phyloP scores from a whole-genome alignment of 441 rosid genomes.

The Adansonia grandidieri region DNA sequence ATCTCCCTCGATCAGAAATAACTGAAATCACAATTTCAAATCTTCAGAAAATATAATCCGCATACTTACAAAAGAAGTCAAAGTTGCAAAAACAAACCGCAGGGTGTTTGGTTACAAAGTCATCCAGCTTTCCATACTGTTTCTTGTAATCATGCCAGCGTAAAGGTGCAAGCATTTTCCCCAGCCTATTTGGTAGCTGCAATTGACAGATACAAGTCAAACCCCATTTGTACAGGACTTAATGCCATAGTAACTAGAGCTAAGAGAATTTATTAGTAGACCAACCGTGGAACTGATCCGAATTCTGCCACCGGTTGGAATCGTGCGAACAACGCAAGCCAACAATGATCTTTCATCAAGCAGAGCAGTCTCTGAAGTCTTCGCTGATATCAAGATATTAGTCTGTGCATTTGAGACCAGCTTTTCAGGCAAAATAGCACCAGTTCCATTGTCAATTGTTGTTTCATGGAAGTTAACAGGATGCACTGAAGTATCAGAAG shows the following conservation, averaged over 20 bases:
- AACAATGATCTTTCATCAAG: slow-evolving; percentile 86
- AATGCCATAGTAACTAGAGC: not conserved
- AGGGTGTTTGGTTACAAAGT: slow-evolving; percentile 79
- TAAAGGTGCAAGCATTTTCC: slow-evolving; percentile 94
- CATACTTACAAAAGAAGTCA: not conserved
- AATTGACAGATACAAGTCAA: slow-evolving; percentile 27
- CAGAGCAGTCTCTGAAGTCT: slow-evolving; percentile 54
- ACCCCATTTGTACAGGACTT: not conserved
- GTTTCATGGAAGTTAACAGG: slow-evolving; percentile 41
- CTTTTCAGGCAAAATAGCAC: slow-evolving; percentile 51
- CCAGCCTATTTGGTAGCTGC: slow-evolving; percentile 92
- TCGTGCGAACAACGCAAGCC: slow-evolving; percentile 91
- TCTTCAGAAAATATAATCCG: slow-evolving; percentile 18
- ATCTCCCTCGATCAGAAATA: slow-evolving; percentile 81
- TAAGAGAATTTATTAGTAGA: not conserved
- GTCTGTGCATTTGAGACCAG: slow-evolving; percentile 43
- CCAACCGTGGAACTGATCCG: slow-evolving; percentile 83
- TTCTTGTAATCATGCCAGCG: slow-evolving; percentile 97
- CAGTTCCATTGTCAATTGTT: slow-evolving; percentile 36
- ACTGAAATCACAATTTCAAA: slow-evolving; percentile 50
- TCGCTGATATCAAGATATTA: slow-evolving; percentile 33
- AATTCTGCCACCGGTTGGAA: slow-evolving; percentile 92
- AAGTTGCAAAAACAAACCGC: slow-evolving; percentile 54
- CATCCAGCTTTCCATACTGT: slow-evolving; percentile 89
- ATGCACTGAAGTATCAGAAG: slow-evolving; percentile 40